phyloP scores from a whole-genome alignment of 208 protist genomes.

The Wallacemonas rigidus region DNA sequence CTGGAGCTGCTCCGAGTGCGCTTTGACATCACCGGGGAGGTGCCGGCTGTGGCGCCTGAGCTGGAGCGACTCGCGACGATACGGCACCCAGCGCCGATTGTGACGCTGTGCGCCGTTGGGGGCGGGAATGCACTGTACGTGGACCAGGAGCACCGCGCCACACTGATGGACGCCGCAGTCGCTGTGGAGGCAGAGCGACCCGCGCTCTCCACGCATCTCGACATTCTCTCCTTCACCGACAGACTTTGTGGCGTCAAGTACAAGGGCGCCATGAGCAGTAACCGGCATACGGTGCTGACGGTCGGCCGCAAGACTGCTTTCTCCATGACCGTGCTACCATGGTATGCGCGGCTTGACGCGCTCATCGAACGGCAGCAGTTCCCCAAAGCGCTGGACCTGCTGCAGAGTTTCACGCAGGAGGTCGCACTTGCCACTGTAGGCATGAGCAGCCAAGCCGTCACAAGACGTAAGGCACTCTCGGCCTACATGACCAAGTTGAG shows the following conservation, averaged over 20 bases:
- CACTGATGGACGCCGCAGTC: slow-evolving; percentile 58
- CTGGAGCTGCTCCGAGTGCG: slow-evolving; percentile 58
- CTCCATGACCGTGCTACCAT: slow-evolving; percentile 61
- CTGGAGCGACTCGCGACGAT: slow-evolving; percentile 39
- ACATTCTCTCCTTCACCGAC: slow-evolving; percentile 38
- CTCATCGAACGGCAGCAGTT: slow-evolving; percentile 46
- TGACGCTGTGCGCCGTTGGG: slow-evolving; percentile 44
- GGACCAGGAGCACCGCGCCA: slow-evolving; percentile 40
- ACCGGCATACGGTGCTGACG: slow-evolving; percentile 32
- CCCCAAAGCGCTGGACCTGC: slow-evolving; percentile 59
- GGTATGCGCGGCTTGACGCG: slow-evolving; percentile 59
- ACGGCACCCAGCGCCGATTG: slow-evolving; percentile 35
- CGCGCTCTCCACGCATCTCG: slow-evolving; percentile 26
- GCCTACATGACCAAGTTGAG: slow-evolving; percentile 52
- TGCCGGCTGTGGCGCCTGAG: slow-evolving; percentile 16
- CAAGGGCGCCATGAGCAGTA: slow-evolving; percentile 37
- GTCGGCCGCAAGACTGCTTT: slow-evolving; percentile 41
- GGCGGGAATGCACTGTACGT: slow-evolving; percentile 44
- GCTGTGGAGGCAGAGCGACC: slow-evolving; percentile 60
- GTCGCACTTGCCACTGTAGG: slow-evolving; percentile 66
- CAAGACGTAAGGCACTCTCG: slow-evolving; percentile 40
- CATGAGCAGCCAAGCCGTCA: slow-evolving; percentile 33
- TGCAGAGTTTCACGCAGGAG: slow-evolving; percentile 59
- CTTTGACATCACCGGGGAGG: slow-evolving; percentile 21
- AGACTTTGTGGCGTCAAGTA: slow-evolving; percentile 37